These are phyloP conservation scores for Fusarium sp. DNA, from an alignment of 2,329 filamentous ascomycete genomes.

Conservation along the genomic window DNA sequence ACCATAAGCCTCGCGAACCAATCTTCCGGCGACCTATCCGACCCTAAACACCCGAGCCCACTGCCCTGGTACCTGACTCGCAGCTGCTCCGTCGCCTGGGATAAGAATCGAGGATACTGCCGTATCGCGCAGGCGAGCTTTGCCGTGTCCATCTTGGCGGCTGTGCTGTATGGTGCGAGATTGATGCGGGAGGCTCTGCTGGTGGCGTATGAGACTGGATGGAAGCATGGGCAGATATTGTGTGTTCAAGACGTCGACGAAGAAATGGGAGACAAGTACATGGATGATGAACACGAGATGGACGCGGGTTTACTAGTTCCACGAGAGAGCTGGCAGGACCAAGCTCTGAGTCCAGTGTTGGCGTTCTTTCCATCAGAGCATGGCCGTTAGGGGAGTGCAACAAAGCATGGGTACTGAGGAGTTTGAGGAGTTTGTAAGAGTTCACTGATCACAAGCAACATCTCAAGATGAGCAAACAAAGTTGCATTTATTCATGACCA, in stretches of 20 bases:
- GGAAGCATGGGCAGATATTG: conserved; percentile 1
- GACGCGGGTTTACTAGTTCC: not conserved
- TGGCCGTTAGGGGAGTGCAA: not conserved
- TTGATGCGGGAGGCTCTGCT: conserved; percentile 23
- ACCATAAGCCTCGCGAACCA: conserved; percentile 37
- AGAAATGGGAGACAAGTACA: conserved; percentile 12
- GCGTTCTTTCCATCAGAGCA: conserved; percentile 47
- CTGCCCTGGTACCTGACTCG: conserved; percentile 46
- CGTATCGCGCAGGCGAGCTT: conserved; percentile 41
- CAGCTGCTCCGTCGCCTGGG: conserved; percentile 36
- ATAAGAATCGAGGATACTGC: conserved; percentile 28
- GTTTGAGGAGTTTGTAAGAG: not conserved
- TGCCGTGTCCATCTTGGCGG: conserved; percentile 34
- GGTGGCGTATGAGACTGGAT: conserved; percentile 25
- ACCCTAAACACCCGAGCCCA: conserved; percentile 39
- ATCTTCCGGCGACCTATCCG: conserved; percentile 42
- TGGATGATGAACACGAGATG: conserved; percentile 9
- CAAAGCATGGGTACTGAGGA: not conserved
- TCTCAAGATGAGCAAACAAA: not conserved
- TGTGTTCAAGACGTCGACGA: not conserved
- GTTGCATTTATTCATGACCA: conserved; percentile 13
- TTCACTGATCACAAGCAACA: not conserved
- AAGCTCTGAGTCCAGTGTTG: conserved; percentile 48
- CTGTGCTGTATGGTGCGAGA: conserved; percentile 30
- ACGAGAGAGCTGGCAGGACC: conserved; percentile 5